A percentile compares a stretch with the other conserved stretches of the same genome.
Conservation (phyloP, 345 rosid genomes). For the Eutrema yunnanense region DNA sequence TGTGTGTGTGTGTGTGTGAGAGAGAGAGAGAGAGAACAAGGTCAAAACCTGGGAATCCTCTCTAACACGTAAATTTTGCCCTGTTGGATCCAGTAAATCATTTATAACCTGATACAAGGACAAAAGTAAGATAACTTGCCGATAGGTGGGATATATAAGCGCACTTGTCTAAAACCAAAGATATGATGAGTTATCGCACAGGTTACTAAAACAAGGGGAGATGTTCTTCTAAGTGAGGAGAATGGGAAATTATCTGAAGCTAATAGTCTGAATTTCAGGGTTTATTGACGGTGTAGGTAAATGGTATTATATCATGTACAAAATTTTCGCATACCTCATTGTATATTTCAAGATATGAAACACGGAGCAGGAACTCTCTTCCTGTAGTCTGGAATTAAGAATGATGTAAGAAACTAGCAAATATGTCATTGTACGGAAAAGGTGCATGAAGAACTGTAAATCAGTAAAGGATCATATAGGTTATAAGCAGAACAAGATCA, state of each 20-base stretch:
- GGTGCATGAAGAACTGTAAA: slow-evolving; percentile 5
- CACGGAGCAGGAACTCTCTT: slow-evolving; percentile 94
- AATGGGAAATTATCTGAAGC: neutral
- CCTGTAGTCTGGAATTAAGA: slow-evolving; percentile 79
- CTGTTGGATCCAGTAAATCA: slow-evolving; percentile 98
- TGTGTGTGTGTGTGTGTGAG: too few relatives aligned
- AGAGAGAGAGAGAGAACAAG: neutral
- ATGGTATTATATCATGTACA: slow-evolving; percentile 1
- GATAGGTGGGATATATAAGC: neutral
- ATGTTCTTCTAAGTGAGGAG: neutral
- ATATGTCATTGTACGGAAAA: neutral
- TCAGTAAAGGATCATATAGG: neutral
- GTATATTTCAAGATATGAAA: slow-evolving; percentile 97
- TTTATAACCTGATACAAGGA: slow-evolving; percentile 80
- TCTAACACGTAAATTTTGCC: slow-evolving; percentile 98
- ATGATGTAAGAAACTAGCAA: slow-evolving; percentile 8
- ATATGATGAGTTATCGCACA: neutral
- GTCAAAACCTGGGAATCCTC: slow-evolving; percentile 92
- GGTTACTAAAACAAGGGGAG: neutral
- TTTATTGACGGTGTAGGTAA: neutral
- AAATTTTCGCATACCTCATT: slow-evolving; percentile 66
- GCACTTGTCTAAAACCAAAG: neutral
- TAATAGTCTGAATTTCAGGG: neutral
- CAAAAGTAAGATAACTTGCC: slow-evolving; percentile 10
- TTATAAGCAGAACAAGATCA: slow-evolving; percentile 2